Conservation (phyloP, 192 early-diverging fungal genomes). For the Oehlia diaphana region DNA sequence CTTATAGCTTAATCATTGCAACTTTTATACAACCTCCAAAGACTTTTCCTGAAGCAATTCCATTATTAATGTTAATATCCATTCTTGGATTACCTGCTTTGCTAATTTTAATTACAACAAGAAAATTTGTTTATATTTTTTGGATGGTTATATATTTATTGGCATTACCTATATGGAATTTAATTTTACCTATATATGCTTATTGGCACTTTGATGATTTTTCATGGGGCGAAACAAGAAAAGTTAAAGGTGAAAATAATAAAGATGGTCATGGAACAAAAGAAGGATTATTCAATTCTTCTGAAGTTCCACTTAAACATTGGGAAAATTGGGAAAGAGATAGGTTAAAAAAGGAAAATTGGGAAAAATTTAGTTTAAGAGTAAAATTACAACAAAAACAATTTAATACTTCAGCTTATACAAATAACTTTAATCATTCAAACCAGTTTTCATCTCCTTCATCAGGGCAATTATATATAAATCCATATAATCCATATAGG, state of each 20-base stretch:
- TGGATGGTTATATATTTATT: conserved; percentile 88
- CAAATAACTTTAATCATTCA: too few relatives aligned
- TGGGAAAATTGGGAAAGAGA: conserved; percentile 78
- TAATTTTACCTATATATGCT: conserved; percentile 87
- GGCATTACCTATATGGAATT: conserved; percentile 92
- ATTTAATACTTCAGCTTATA: too few relatives aligned
- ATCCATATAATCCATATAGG: too few relatives aligned
- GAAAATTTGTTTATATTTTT: conserved; percentile 76
- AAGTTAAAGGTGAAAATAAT: conserved; percentile 59
- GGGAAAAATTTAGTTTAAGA: too few relatives aligned
- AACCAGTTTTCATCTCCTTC: too few relatives aligned
- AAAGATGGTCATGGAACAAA: conserved; percentile 71
- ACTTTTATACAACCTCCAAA: conserved; percentile 49
- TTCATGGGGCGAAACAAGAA: conserved; percentile 33
- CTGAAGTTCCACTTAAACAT: conserved; percentile 11
- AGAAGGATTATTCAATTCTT: conserved; percentile 80
- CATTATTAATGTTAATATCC: conserved; percentile 71
- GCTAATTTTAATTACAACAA: conserved; percentile 85
- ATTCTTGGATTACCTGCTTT: conserved; percentile 85
- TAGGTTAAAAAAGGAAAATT: background rate
- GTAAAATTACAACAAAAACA: too few relatives aligned
- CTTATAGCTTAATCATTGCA: conserved; percentile 59
- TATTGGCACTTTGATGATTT: conserved; percentile 97
- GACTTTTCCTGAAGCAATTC: conserved; percentile 54
- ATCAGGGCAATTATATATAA: too few relatives aligned